Evolutionary conservation across 805 yeast genomes (phyloP).

Genomic region (Kluyveromyces nonfermentans): DNA sequence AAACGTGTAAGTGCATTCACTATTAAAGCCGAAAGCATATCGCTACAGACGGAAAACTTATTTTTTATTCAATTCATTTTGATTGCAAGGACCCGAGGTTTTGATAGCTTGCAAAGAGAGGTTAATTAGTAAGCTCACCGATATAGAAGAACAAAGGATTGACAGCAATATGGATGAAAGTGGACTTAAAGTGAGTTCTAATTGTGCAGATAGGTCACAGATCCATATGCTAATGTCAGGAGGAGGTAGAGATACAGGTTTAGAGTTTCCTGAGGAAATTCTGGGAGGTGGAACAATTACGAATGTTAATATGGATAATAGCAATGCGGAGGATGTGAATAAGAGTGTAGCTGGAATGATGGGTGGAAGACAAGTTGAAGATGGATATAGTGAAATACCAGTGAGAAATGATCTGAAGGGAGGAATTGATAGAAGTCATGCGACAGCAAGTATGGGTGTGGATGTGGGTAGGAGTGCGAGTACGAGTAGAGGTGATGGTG

Average conservation of each 20-base stretch:
- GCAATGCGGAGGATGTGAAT: background rate
- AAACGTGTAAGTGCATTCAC: no score
- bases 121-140: background rate
- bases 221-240: background rate
- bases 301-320: background rate
- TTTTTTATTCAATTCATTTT: no score
- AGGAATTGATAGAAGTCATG: background rate
- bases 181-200: background rate
- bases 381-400: background rate
- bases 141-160: background rate
- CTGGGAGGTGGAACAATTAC: background rate
- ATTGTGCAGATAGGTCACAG: background rate
- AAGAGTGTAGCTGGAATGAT: background rate
- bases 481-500: background rate
- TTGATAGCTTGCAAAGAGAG: background rate
- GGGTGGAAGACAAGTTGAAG: background rate
- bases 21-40: no score
- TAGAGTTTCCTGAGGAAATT: constrained; percentile 1
- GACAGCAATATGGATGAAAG: background rate
- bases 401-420: background rate
- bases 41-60: no score
- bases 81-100: background rate
- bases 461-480: background rate
- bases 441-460: background rate
- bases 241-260: background rate